Evolutionary conservation across 2,329 filamentous ascomycete genomes (phyloP), one percentile per base, ranked within the genome.

Genomic region (Sclerotinia minor): DNA sequence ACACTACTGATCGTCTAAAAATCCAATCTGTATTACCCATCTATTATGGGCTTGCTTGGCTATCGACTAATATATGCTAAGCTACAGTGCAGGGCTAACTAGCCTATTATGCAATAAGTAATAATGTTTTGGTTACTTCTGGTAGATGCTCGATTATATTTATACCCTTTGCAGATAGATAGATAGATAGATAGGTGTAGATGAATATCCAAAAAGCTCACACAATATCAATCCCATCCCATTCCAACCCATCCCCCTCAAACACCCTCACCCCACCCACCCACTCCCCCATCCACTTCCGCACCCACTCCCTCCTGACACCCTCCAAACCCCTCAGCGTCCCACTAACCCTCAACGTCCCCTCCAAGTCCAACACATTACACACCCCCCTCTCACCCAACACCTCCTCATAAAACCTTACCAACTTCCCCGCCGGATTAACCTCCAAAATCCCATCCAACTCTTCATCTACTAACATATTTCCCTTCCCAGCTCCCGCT

Each of bases 321-420:
- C 29, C 32, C 13, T 52, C n/a, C 8, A 63, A 41, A 13, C 47
- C 9, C 7, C 11, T 47, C 52, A 65, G 49, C 29, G 21, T 9
- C 8, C 15, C 11, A 38, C 63, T 57, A 32, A 19, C 38, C 3
- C 45, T 65, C 9, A 26, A 7, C 1, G 41, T 47, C 52, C 55
- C 44, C 19, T 19, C n/a, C 4, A 24, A 35, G 13, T 65, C 52
- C 13, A 45, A 58, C 15, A 35, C 38, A 19, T 45, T 65, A 38
- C 50, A 26, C 24, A 32, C 24, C 24, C 21, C 21, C 4, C 3
- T 17, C 38, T 19, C 19, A 5, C 52, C 63, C 24, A 47, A n/a
- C 24, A 65, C 50, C 24, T 49, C 54, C 29, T 45, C 64, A 44
- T 41, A 61, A 26, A 67, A 67, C 2, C 54, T 35, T 0, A 67